These are phyloP conservation scores for Alternaria dauci DNA, from an alignment of 2,329 filamentous ascomycete genomes.

Conservation along the genomic window DNA sequence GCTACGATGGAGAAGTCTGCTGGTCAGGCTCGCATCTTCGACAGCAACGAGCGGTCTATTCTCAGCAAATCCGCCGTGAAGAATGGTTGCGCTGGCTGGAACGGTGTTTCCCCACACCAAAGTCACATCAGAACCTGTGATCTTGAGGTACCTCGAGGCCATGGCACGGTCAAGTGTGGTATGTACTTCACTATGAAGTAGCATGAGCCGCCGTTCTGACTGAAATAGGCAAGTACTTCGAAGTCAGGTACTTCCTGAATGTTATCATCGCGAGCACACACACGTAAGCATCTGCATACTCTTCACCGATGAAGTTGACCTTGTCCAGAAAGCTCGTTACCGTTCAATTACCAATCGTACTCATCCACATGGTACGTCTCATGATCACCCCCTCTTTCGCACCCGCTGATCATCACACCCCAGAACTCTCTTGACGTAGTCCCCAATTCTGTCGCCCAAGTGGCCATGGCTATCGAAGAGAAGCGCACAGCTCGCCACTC, in stretches of 20 bases:
- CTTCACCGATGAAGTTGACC: slow-evolving; percentile 24
- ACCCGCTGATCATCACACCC: neutral
- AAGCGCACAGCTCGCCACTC: slow-evolving; percentile 51
- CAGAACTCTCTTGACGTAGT: slow-evolving; percentile 64
- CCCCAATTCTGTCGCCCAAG: slow-evolving; percentile 64
- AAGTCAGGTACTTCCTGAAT: slow-evolving; percentile 65
- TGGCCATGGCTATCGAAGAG: slow-evolving; percentile 64
- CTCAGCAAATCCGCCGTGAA: slow-evolving; percentile 56
- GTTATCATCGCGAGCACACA: slow-evolving; percentile 57
- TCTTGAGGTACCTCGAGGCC: slow-evolving; percentile 60
- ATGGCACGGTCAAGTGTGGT: slow-evolving; percentile 62
- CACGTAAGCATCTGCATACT: slow-evolving; percentile 42
- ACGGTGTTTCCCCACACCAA: slow-evolving; percentile 56
- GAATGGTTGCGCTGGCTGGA: slow-evolving; percentile 56
- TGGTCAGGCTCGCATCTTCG: slow-evolving; percentile 61
- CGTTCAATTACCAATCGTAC: slow-evolving; percentile 63
- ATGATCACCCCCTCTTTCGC: neutral
- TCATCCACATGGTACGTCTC: slow-evolving; percentile 61
- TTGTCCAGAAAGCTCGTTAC: slow-evolving; percentile 56
- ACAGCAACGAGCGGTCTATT: slow-evolving; percentile 60
- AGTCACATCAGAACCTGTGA: slow-evolving; percentile 60
- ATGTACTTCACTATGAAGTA: slow-evolving; percentile 12
- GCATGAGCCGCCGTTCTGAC: slow-evolving; percentile 10
- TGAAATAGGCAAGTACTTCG: slow-evolving; percentile 62
- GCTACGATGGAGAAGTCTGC: slow-evolving; percentile 60